Evolutionary conservation across 768 basidiomycete genomes (phyloP).

Genomic region (Leucocoprinus sp.): DNA sequence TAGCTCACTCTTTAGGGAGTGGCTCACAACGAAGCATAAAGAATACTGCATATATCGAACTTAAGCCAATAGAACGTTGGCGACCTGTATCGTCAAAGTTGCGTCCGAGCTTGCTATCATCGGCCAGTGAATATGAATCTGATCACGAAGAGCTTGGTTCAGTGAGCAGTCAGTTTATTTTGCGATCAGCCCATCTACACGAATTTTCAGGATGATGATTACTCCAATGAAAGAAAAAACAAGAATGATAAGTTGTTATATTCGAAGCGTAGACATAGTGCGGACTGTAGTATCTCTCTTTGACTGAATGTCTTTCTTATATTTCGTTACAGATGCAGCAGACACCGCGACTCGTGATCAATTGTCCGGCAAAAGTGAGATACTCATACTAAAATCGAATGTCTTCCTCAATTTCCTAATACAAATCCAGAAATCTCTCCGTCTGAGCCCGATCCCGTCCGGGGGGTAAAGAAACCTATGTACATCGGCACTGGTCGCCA

Average conservation of each 20-base stretch:
- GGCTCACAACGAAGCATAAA: slow-evolving; percentile 1
- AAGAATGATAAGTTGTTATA: no score
- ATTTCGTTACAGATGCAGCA: background rate
- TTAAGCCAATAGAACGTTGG: background rate
- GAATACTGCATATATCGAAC: slow-evolving; percentile 6
- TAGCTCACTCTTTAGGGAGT: background rate
- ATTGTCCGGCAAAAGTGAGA: background rate
- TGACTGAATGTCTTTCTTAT: background rate
- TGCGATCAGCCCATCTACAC: background rate
- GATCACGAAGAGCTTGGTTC: background rate
- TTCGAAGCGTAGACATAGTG: background rate
- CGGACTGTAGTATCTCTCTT: background rate
- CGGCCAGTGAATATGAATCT: background rate
- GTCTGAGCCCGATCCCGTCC: background rate
- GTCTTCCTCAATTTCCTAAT: no score
- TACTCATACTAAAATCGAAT: background rate
- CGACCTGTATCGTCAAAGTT: background rate
- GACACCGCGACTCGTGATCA: background rate
- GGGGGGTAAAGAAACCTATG: background rate
- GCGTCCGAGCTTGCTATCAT: background rate
- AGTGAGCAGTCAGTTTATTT: background rate
- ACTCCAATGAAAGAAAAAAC: background rate
- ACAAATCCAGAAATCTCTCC: no score
- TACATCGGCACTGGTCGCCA: background rate
- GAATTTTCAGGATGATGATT: background rate